These are phyloP conservation scores for Phytophthora nicotianae DNA, from an alignment of 352 stramenopile genomes.

Conservation along the genomic window DNA sequence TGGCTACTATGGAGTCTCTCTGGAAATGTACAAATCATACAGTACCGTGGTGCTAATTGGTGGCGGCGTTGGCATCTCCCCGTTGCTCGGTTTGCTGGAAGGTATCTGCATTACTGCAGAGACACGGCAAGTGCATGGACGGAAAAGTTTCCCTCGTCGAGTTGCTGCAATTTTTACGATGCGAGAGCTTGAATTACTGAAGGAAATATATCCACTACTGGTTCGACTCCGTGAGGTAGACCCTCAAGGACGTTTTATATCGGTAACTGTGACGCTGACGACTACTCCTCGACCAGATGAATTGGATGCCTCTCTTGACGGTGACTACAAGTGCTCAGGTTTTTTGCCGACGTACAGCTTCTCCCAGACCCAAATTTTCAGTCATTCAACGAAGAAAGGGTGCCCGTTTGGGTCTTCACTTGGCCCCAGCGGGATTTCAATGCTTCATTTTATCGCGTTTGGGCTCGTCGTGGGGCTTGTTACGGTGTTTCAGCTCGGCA, in stretches of 20 bases:
- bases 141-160: conserved; percentile 16
- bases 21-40: conserved; percentile 46
- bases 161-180: conserved; percentile 49
- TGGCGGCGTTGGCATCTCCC: conserved; percentile 53
- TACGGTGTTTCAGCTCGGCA: conserved; percentile 16
- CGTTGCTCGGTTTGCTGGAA: conserved; percentile 53
- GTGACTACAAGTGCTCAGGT: conserved; percentile 7
- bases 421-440: background rate
- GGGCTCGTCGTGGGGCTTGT: conserved; percentile 14
- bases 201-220: conserved; percentile 45
- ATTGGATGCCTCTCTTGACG: conserved; percentile 19
- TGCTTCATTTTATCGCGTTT: conserved; percentile 23
- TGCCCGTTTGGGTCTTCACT: conserved; percentile 14
- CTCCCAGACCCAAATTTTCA: background rate
- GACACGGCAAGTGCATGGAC: conserved; percentile 12
- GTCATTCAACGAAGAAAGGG: background rate
- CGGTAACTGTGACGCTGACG: conserved; percentile 36
- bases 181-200: conserved; percentile 43
- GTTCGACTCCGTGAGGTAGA: conserved; percentile 32
- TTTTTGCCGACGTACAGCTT: conserved; percentile 5
- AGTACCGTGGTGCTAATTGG: conserved; percentile 44
- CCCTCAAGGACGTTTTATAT: conserved; percentile 23
- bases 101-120: conserved; percentile 33
- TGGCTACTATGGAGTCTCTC: conserved; percentile 53
- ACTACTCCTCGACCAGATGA: conserved; percentile 12